Conservation (phyloP, 2,329 filamentous ascomycete genomes). For the Sporothrix euskadiensis region DNA sequence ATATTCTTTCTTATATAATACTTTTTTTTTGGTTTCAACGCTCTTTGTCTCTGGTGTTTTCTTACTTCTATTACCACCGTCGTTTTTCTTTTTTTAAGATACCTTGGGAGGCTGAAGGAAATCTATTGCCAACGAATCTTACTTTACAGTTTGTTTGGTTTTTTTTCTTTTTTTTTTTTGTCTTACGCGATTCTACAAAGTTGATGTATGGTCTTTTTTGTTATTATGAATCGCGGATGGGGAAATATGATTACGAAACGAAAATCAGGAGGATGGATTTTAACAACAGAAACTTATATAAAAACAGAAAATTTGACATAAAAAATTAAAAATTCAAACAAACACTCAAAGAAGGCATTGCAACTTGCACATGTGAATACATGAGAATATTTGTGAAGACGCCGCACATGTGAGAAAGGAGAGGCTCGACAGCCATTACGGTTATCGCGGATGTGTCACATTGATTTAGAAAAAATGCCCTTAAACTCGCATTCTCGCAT, state of each 20-base stretch:
- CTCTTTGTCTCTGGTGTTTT: not conserved
- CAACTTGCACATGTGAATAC: too few species aligned
- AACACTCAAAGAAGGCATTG: not conserved
- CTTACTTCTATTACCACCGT: not conserved
- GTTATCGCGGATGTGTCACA: not conserved
- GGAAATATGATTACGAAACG: not conserved
- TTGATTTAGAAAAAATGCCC: not conserved
- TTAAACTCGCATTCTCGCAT: too few species aligned
- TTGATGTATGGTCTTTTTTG: not conserved
- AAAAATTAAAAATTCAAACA: not conserved
- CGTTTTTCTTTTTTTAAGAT: not conserved
- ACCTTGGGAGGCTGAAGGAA: conserved; percentile 6
- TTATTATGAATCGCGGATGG: not conserved
- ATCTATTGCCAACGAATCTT: not conserved
- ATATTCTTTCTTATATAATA: conserved; percentile 5
- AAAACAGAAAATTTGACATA: not conserved
- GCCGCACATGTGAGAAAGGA: not conserved
- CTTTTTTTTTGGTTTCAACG: not conserved
- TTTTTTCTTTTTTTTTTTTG: not conserved
- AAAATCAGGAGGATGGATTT: not conserved
- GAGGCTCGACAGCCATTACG: not conserved
- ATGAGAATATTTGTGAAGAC: not conserved
- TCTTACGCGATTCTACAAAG: not conserved
- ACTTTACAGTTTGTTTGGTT: not conserved
- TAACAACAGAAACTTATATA: not conserved